A percentile compares a stretch with the other conserved stretches of the same genome.
These are phyloP conservation scores for Curvularia verruculosa DNA, from an alignment of 2,329 filamentous ascomycete genomes.

Conservation along the genomic window DNA sequence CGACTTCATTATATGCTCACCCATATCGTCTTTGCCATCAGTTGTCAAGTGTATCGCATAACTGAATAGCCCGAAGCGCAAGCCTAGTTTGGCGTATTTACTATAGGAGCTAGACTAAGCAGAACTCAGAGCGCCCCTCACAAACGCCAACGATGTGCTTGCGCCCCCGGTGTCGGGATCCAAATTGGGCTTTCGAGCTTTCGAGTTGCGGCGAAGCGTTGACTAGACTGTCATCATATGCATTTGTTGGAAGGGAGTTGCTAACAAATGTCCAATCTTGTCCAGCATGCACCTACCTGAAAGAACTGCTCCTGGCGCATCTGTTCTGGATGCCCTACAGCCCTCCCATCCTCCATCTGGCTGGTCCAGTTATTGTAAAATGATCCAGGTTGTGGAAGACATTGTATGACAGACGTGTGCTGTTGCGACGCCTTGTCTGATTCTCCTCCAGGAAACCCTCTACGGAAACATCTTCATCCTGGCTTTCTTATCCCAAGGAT, in stretches of 20 bases:
- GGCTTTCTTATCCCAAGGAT: too few relatives aligned
- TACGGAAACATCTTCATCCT: neutral
- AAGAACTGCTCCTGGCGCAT: neutral
- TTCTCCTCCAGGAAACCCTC: neutral
- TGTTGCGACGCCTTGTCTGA: neutral
- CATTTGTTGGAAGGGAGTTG: neutral
- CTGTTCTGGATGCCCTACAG: neutral
- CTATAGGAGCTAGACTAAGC: neutral
- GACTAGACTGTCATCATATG: neutral
- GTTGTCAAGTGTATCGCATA: neutral
- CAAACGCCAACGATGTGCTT: neutral
- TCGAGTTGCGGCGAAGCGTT: neutral
- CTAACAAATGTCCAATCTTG: neutral
- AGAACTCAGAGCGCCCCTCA: neutral
- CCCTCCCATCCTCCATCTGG: neutral
- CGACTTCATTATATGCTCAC: constrained; percentile 1
- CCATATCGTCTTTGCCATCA: neutral
- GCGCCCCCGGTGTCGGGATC: neutral
- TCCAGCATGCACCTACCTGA: neutral
- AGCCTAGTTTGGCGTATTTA: neutral
- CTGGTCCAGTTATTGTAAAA: neutral
- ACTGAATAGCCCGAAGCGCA: neutral
- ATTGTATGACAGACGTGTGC: neutral
- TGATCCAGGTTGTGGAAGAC: neutral
- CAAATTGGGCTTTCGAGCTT: neutral